A percentile compares a stretch with the other conserved stretches of the same genome.
Conservation (phyloP, 805 yeast species). For the Suhomyces faveliae region DNA sequence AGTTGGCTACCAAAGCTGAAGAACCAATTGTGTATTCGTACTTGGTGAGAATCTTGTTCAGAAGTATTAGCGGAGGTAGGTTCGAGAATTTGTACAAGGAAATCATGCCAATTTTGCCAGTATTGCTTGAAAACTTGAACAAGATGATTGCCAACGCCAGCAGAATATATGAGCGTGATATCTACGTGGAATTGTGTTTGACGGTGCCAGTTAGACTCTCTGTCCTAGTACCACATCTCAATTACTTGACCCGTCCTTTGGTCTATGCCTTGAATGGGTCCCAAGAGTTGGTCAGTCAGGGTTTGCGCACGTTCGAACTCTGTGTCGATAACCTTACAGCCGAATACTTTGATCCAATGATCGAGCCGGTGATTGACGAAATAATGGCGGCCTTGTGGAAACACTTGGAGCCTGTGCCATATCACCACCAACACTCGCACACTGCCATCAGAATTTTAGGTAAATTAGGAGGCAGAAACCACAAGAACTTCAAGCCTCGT, state of each 20-base stretch:
- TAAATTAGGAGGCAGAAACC: slow-evolving; percentile 93
- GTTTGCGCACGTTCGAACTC: slow-evolving; percentile 87
- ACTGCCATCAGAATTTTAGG: slow-evolving; percentile 92
- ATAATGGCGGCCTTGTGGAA: slow-evolving; percentile 92
- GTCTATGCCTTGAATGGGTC: slow-evolving; percentile 88
- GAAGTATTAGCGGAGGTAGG: slow-evolving; percentile 96
- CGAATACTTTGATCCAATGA: slow-evolving; percentile 93
- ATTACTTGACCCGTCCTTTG: slow-evolving; percentile 84
- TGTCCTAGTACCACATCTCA: slow-evolving; percentile 89
- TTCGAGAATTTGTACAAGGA: slow-evolving; percentile 91
- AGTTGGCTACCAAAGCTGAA: slow-evolving; percentile 76
- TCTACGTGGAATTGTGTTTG: slow-evolving; percentile 90
- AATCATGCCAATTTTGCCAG: slow-evolving; percentile 87
- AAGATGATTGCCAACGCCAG: slow-evolving; percentile 79
- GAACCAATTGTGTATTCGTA: slow-evolving; percentile 91
- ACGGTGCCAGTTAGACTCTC: slow-evolving; percentile 95
- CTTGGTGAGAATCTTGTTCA: slow-evolving; percentile 80
- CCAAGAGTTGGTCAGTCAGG: slow-evolving; percentile 91
- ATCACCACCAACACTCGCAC: slow-evolving; percentile 92
- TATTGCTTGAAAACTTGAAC: slow-evolving; percentile 79
- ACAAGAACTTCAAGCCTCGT: slow-evolving; percentile 79
- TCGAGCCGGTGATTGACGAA: slow-evolving; percentile 93
- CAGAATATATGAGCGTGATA: slow-evolving; percentile 85
- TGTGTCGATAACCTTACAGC: slow-evolving; percentile 97
- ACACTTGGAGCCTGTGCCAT: slow-evolving; percentile 87